Conservation (phyloP, 345 rosid genomes). For the Psidium guajava region DNA sequence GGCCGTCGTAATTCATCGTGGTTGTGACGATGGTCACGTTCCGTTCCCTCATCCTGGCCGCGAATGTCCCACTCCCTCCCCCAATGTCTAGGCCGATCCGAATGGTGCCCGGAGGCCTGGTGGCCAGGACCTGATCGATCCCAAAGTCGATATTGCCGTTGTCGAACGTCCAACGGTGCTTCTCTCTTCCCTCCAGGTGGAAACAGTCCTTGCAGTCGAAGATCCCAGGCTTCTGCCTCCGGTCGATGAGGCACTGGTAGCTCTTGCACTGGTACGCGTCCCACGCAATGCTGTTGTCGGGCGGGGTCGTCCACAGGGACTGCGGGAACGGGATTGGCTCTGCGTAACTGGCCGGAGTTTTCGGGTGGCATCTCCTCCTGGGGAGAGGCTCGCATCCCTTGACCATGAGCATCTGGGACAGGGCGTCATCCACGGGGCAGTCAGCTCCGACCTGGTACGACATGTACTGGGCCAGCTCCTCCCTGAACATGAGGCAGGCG, state of each 20-base stretch:
- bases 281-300: constrained; percentile 33
- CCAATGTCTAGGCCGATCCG: constrained; percentile 43
- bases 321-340: constrained; percentile 24
- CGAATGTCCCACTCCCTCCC: constrained; percentile 36
- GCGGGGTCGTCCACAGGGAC: constrained; percentile 29
- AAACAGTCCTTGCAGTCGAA: constrained; percentile 44
- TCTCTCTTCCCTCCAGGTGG: constrained; percentile 32
- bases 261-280: constrained; percentile 39
- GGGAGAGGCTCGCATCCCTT: constrained; percentile 51
- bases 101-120: constrained; percentile 18
- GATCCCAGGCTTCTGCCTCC: constrained; percentile 15
- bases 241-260: constrained; percentile 29
- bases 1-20: constrained; percentile 41
- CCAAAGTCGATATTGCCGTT: constrained; percentile 24
- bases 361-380: constrained; percentile 33
- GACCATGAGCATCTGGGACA: constrained; percentile 32
- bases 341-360: constrained; percentile 14
- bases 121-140: constrained; percentile 25
- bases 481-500: constrained; percentile 27
- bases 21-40: constrained; percentile 35
- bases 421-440: constrained; percentile 30
- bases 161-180: constrained; percentile 24
- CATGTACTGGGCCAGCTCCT: constrained; percentile 33
- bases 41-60: constrained; percentile 50
- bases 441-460: constrained; percentile 29